Conservation (phyloP, 495 filamentous ascomycete species). For the Xylaria curta region DNA sequence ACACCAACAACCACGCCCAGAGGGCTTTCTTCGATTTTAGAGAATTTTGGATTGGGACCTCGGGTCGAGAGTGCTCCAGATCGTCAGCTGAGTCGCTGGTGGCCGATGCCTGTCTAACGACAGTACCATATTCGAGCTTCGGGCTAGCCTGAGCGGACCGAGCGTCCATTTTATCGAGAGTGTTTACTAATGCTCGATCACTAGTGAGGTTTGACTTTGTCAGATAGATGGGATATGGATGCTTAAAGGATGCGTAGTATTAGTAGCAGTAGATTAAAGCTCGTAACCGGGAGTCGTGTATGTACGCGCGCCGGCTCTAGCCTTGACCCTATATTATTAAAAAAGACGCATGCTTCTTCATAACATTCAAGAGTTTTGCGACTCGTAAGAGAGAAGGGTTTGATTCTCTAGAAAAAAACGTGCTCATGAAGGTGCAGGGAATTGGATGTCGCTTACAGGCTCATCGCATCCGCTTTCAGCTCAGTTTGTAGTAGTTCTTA, state of each 20-base stretch:
- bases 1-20: constrained; percentile 33
- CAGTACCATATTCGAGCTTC: constrained; percentile 12
- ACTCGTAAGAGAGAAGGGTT: background rate
- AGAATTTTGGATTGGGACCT: background rate
- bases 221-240: background rate
- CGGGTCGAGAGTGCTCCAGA: background rate
- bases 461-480: background rate
- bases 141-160: background rate
- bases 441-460: background rate
- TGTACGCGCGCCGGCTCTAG: background rate
- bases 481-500: background rate
- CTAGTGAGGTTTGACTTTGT: background rate
- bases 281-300: background rate
- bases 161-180: background rate
- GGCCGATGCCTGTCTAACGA: background rate
- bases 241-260: background rate
- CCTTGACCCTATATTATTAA: background rate
- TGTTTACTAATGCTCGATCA: background rate
- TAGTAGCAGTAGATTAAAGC: background rate
- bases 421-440: background rate
- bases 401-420: background rate
- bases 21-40: constrained; percentile 33
- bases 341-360: background rate
- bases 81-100: constrained; percentile 11
- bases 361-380: background rate